Evolutionary conservation across 768 basidiomycete genomes (phyloP).

Genomic region (Trametopsis cervina): DNA sequence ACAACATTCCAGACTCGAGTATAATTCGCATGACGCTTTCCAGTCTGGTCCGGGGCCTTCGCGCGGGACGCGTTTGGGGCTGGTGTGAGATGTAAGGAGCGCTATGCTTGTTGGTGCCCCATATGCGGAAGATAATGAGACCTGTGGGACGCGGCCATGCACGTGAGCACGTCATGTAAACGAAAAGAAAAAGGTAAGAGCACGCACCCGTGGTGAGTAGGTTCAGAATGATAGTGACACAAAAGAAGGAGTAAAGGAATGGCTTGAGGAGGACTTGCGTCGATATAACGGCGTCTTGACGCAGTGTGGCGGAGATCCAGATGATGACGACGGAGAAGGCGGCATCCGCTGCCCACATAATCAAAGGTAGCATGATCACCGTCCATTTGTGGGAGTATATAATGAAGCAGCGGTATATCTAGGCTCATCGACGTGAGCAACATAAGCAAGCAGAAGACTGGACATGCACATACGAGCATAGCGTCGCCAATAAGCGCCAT

Average conservation of each 20-base stretch:
- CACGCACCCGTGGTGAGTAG: conserved; percentile 7
- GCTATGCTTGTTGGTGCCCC: neutral
- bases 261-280: conserved; percentile 6
- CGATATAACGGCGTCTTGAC: conserved; percentile 4
- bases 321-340: conserved; percentile 10
- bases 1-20: conserved; percentile 9
- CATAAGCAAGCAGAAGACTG: neutral
- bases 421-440: too few relatives aligned
- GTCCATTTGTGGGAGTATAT: conserved; percentile 17
- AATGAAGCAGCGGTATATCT: conserved; percentile 22
- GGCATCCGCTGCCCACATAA: conserved; percentile 18
- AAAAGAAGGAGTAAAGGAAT: conserved; percentile 12
- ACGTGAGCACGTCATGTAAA: too few relatives aligned
- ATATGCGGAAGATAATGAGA: neutral
- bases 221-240: conserved; percentile 8
- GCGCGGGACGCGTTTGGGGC: too few relatives aligned
- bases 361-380: conserved; percentile 12
- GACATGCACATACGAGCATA: conserved; percentile 6
- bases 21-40: conserved; percentile 4
- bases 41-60: neutral
- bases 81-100: too few relatives aligned
- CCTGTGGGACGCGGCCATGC: neutral
- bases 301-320: conserved; percentile 5
- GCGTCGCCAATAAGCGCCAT: conserved; percentile 13
- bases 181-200: neutral